phyloP scores from a whole-genome alignment of 1,284 basidiomycete species.

The Schizophyllum commune region DNA sequence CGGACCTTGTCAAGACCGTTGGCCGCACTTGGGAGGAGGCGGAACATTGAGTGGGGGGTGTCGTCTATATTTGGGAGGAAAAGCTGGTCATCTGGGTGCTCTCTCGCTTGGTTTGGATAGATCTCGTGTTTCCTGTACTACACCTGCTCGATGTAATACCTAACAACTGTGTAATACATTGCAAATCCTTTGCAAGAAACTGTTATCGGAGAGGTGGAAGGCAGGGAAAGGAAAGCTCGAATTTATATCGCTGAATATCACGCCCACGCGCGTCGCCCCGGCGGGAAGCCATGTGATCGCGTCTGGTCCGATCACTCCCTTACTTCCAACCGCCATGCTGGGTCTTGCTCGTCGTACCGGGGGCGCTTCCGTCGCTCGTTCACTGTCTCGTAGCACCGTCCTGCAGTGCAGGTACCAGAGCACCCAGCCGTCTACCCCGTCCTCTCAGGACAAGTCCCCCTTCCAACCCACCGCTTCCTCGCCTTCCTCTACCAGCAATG shows the following conservation, averaged over 20 bases:
- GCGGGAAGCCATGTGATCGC: neutral
- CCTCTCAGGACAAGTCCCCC: no score
- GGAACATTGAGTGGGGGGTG: conserved; percentile 41
- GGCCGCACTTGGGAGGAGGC: conserved; percentile 86
- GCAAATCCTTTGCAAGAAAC: no score
- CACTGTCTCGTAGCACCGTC: neutral
- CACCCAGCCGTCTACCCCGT: neutral
- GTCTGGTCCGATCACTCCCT: neutral
- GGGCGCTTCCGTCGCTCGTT: neutral
- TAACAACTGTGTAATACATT: no score
- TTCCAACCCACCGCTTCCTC: no score
- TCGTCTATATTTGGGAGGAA: neutral
- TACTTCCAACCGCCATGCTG: neutral
- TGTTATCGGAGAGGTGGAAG: no score
- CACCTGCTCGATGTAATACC: no score
- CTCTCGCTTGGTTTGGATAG: no score
- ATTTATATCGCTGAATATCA: no score
- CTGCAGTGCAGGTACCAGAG: neutral
- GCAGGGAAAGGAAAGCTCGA: no score
- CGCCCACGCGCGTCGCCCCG: no score
- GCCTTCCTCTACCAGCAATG: neutral
- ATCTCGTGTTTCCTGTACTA: no score
- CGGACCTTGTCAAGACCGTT: conserved; percentile 77
- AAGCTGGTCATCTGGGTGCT: no score
- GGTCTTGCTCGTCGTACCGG: neutral